Base-by-base conservation (phyloP, 2,329 filamentous ascomycete genomes). In the Stylonectria norvegica region DNA sequence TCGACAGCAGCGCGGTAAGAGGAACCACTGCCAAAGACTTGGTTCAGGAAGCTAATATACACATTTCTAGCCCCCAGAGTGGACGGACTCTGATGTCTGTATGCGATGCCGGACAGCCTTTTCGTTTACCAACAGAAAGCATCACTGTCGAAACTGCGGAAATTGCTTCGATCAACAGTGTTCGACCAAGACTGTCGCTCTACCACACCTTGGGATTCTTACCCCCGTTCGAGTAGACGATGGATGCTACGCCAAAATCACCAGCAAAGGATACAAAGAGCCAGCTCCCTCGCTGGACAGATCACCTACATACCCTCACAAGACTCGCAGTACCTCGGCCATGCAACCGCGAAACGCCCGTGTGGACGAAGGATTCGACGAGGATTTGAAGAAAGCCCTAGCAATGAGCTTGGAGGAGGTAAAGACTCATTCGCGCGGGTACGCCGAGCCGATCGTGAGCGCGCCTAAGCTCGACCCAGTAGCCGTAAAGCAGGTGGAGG, bases 381-480 rank as follows among this genome's bases (percentile, higher is more conserved):
- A 96, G 49, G 93, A 98, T 60, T 70, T 98, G 46, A 96, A 95
- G 64, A 85, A 83, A 57, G 93, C 93, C 1, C 67, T 98, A 45
- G 89, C 95, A 45, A 96, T 98, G 91, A 98, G 93, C 58, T 68
- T 98, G 53, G 93, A 98, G 57, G 93, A 98, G 53, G 86, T 89
- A 27, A 86, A 90, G 61, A 82, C 77, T 29, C 83, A 86, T 57
- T 76, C 78, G 7, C 78, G 80, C 17, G 87, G 84, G 15, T 94
- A 90, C 61, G 79, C 84, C 10, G 76, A 87, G 12, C 85, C 73
- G 2, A 53, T 58, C 1, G 59, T 63, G 25, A 72, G 69, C 22
- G 60, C 58, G 4, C 60, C 58, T 47, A 64, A 60, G 52, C 57
- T 54, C 50, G 73, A 65, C 40, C 48, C 61, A 4, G 46, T 59